These are phyloP conservation scores for Solanum verrucosum DNA, from an alignment of 257 asterid species.

Conservation along the genomic window DNA sequence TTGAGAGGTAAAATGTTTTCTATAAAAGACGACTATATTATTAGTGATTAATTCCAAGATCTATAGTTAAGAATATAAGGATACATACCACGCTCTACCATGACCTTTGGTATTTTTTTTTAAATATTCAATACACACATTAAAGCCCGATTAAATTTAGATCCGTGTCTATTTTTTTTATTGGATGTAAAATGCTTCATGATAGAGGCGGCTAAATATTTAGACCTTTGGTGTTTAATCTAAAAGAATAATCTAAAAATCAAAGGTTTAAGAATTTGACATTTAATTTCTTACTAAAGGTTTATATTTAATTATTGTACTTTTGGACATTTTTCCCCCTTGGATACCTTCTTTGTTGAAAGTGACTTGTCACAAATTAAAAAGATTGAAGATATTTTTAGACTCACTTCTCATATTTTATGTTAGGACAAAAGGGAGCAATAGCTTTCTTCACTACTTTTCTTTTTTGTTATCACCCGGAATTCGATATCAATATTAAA, in stretches of 20 bases:
- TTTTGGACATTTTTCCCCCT: neutral
- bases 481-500: too few species aligned
- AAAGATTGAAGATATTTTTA: neutral
- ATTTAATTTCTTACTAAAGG: neutral
- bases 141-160: too few species aligned
- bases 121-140: too few species aligned
- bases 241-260: neutral
- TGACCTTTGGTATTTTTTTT: rapidly evolving
- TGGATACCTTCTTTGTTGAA: neutral
- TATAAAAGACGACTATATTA: neutral
- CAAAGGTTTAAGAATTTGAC: neutral
- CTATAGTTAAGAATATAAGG: too few species aligned
- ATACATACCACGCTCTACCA: neutral
- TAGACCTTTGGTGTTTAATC: neutral
- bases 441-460: too few species aligned
- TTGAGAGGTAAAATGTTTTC: neutral
- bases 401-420: neutral
- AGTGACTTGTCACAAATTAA: neutral
- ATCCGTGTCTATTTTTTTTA: too few species aligned
- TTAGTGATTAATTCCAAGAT: neutral
- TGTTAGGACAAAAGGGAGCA: too few species aligned
- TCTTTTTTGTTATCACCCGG: rapidly evolving
- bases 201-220: neutral
- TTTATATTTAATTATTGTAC: neutral
- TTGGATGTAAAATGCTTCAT: neutral